A percentile compares a stretch with the other conserved stretches of the same genome.
phyloP scores from a whole-genome alignment of 306 rosid species.

The Malus sieversii region DNA sequence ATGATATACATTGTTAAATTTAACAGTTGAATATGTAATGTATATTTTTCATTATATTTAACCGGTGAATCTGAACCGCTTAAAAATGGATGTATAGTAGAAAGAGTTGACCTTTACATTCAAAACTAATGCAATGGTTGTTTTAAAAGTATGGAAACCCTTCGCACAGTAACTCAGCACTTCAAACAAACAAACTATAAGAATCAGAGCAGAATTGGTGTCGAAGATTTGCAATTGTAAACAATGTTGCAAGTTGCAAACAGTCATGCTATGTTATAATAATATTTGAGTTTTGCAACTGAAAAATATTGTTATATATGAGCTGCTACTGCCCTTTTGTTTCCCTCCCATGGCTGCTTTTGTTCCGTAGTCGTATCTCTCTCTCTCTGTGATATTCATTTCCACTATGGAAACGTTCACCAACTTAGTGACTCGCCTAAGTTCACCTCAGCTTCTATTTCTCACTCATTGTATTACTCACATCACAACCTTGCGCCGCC shows the following conservation, averaged over 20 bases:
- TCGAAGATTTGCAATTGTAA: neutral
- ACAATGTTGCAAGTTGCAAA: neutral
- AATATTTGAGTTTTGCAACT: neutral
- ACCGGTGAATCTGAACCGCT: too few species aligned
- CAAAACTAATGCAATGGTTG: neutral
- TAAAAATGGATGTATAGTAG: neutral
- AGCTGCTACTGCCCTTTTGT: neutral
- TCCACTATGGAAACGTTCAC: constrained; percentile 29
- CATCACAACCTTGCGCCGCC: neutral
- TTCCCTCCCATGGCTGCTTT: neutral
- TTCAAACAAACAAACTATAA: neutral
- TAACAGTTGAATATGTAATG: too few species aligned
- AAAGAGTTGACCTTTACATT: too few species aligned
- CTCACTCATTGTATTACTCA: constrained; percentile 9
- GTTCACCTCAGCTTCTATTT: constrained; percentile 7
- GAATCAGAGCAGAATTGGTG: neutral
- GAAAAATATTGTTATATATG: neutral
- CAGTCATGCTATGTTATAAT: neutral
- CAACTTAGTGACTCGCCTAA: constrained; percentile 7
- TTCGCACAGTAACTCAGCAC: neutral
- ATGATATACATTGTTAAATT: too few species aligned
- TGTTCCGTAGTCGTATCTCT: neutral
- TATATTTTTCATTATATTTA: too few species aligned
- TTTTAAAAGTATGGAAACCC: neutral
- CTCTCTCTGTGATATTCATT: neutral